These are phyloP conservation scores for Solanum appendiculatum DNA, from an alignment of 257 asterid species.

Conservation along the genomic window DNA sequence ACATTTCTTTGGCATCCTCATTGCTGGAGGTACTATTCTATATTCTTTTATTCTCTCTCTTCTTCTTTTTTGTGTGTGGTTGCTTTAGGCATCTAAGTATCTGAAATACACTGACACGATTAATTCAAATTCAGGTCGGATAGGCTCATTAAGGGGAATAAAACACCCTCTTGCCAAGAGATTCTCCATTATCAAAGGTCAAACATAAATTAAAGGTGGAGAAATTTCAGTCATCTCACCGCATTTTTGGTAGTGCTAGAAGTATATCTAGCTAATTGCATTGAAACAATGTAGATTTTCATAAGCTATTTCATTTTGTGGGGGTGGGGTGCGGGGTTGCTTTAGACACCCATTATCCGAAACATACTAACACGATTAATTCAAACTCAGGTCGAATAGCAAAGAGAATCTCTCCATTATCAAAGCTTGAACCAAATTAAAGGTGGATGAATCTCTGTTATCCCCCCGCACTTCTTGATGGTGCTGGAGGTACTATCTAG, in stretches of 20 bases:
- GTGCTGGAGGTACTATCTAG: not conserved
- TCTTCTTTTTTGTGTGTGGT: not conserved
- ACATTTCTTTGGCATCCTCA: not conserved
- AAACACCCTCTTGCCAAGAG: not conserved
- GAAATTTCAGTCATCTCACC: not conserved
- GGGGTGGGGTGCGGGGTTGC: too few relatives aligned
- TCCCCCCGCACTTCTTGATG: not conserved
- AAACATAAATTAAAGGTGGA: not conserved
- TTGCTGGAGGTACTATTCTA: not conserved
- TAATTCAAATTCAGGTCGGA: not conserved
- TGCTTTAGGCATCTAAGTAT: not conserved
- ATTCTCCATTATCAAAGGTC: not conserved
- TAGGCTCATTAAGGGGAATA: not conserved
- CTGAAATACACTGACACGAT: not conserved
- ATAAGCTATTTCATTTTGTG: not conserved
- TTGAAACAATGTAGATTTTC: not conserved
- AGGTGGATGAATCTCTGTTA: not conserved
- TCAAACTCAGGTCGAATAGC: not conserved
- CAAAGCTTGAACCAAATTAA: not conserved
- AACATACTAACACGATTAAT: not conserved
- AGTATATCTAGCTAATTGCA: not conserved
- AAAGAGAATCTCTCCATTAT: not conserved
- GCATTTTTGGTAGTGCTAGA: not conserved
- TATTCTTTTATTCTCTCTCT: not conserved
- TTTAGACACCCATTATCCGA: not conserved